Evolutionary conservation across 306 rosid genomes (phyloP).

Genomic region (Quercus dentata): DNA sequence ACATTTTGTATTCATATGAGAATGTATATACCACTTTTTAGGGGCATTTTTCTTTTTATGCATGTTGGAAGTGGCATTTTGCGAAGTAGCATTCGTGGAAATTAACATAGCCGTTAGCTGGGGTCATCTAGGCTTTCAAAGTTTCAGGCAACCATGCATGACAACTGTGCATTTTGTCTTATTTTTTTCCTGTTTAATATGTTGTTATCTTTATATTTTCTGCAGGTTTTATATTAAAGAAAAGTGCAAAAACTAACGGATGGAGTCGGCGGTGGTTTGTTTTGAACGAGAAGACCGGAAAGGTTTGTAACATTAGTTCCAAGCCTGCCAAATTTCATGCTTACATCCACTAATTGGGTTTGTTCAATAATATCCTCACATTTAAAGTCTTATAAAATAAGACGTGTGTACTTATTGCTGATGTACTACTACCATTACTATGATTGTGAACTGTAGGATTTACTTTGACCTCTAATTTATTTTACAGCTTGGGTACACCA

Average conservation of each 20-base stretch:
- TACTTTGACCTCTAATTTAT: conserved; percentile 16
- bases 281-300: conserved; percentile 90
- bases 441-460: conserved; percentile 13
- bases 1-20: neutral
- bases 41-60: neutral
- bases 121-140: no score
- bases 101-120: neutral
- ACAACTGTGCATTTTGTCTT: no score
- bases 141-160: neutral
- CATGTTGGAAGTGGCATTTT: neutral
- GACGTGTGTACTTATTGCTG: neutral
- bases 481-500: conserved; percentile 93
- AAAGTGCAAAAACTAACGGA: conserved; percentile 87
- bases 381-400: neutral
- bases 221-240: conserved; percentile 82
- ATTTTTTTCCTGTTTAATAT: no score
- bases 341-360: neutral
- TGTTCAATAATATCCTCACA: neutral
- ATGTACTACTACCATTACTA: neutral
- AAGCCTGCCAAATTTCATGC: neutral
- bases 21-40: neutral
- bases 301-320: conserved; percentile 49
- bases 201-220: conserved; percentile 6
- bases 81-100: neutral
- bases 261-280: conserved; percentile 99